phyloP scores from a whole-genome alignment of 2,329 filamentous ascomycete genomes.

The Phyllosticta citribraziliensis region DNA sequence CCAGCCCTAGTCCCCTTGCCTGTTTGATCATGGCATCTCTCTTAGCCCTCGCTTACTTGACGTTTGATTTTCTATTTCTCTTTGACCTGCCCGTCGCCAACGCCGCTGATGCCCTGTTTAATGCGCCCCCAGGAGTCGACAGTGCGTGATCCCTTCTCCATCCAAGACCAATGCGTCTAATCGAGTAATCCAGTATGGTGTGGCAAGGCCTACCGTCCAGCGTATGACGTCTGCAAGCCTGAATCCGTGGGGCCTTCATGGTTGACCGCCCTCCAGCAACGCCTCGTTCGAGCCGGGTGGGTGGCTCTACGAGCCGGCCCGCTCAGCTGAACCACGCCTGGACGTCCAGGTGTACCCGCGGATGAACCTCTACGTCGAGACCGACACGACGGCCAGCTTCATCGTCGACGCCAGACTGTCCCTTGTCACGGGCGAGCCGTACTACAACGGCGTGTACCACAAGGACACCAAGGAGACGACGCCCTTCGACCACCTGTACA shows the following conservation, averaged over 20 bases:
- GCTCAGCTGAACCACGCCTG: conserved; percentile 29
- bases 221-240: conserved; percentile 18
- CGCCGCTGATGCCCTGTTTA: conserved; percentile 17
- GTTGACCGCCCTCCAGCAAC: conserved; percentile 23
- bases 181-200: conserved; percentile 31
- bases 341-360: conserved; percentile 37
- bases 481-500: conserved; percentile 19
- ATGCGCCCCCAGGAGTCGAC: conserved; percentile 34
- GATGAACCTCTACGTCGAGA: conserved; percentile 39
- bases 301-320: conserved; percentile 31
- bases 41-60: neutral
- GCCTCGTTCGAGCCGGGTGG: conserved; percentile 41
- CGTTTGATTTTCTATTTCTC: neutral
- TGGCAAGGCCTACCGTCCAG: conserved; percentile 37
- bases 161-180: neutral
- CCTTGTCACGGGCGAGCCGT: conserved; percentile 39
- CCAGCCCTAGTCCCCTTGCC: neutral
- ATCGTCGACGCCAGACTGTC: conserved; percentile 48
- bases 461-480: conserved; percentile 9
- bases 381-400: conserved; percentile 35
- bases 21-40: neutral
- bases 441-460: conserved; percentile 14
- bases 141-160: conserved; percentile 8
- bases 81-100: conserved; percentile 12
- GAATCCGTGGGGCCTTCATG: neutral